Evolutionary conservation across 768 basidiomycete species (phyloP), one percentile per base, ranked within the genome.

Genomic region (Russula virescens): DNA sequence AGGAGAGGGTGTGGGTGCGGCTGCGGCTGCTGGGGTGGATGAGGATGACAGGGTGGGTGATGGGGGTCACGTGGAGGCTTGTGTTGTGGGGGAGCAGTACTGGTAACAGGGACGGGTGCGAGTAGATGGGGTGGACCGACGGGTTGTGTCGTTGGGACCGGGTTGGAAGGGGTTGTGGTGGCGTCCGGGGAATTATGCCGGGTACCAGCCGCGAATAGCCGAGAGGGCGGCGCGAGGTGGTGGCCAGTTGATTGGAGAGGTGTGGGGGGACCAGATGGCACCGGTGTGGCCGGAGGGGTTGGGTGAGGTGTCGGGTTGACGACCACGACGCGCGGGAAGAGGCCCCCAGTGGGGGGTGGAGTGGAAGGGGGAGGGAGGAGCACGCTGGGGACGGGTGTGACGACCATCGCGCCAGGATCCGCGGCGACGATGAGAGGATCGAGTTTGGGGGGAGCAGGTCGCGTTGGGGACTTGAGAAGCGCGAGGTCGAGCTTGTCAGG

Each of bases 261-360:
- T 69, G 74, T 55, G 61, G 72, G 47, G 38, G 67, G 42, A 63
- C 65, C 56, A 64, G 69, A 13, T 38, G 64, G 63, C 26, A 70
- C 70, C 57, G 87, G 89, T 1, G 88, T 88, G 1, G 84, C 80
- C 3, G 89, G 90, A 8, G 90, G 89, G 1, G 90, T 91, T 1
- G 86, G 87, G 66, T 86, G 86, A 3, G 88, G 89, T 0, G 89
- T 90, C 19, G 89, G 87, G 66, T 87, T 84, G 10, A 90, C 83
- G 23, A 91, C 79, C 18, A 89, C 80, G 7, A 91, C 79, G 28
- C 79, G 77, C 16, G 85, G 86, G 35, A 81, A 76, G 68, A 58
- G 73, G 64, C 62, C 67, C 28, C 72, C 68, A 1, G 68, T 25
- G 5, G 68, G 25, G 1, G 73, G 65, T 21, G 73, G 66, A 28